phyloP scores from a whole-genome alignment of 345 rosid species.

The Citrus mangshanensis region DNA sequence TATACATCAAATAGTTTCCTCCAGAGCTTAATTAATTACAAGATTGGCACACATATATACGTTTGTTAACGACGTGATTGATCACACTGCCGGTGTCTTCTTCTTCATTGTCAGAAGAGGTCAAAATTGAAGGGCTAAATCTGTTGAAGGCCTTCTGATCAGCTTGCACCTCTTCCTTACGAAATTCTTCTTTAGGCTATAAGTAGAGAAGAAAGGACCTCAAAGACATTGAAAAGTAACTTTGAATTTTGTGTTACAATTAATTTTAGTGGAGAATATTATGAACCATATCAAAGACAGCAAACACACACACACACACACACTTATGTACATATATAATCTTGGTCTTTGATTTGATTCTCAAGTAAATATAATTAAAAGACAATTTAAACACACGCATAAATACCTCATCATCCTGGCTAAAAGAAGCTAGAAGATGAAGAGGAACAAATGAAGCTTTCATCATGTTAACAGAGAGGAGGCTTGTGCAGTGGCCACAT shows the following conservation, averaged over 20 bases:
- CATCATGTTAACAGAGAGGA: constrained; percentile 90
- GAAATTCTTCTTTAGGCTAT: constrained; percentile 43
- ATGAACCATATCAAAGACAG: background rate
- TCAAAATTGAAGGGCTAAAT: constrained; percentile 40
- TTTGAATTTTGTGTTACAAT: background rate
- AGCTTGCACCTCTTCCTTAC: constrained; percentile 28
- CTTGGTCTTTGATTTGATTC: background rate
- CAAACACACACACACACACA: background rate
- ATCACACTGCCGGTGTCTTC: constrained; percentile 43
- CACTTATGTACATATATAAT: background rate
- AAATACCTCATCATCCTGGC: constrained; percentile 43
- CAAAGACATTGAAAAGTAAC: too few species aligned
- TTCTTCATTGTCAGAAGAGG: constrained; percentile 69
- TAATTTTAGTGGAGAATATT: background rate
- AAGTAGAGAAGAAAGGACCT: background rate
- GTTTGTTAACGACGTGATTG: constrained; percentile 73
- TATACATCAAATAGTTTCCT: background rate
- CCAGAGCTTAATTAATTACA: background rate
- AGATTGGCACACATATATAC: constrained; percentile 33
- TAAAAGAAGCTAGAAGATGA: constrained; percentile 69
- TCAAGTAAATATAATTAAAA: background rate
- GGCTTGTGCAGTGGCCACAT: constrained; percentile 94
- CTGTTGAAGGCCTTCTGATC: constrained; percentile 29
- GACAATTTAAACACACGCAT: too few species aligned
- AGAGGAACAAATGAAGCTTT: constrained; percentile 86